These are phyloP conservation scores for Exophiala phaeomuriformis DNA, from an alignment of 2,329 filamentous ascomycete species.

Conservation along the genomic window DNA sequence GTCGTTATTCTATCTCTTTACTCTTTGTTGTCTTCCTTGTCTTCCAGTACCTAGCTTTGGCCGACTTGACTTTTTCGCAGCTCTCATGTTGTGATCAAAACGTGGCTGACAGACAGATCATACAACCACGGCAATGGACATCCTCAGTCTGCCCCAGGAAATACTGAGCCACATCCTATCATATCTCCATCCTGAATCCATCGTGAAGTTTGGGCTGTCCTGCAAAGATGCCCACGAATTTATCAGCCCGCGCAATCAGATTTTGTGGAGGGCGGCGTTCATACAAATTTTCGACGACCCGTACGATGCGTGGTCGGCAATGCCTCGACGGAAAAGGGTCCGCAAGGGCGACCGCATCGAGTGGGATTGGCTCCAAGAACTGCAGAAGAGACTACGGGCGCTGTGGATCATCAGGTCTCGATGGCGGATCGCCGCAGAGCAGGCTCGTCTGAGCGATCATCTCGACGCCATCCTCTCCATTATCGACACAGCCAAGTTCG, in stretches of 20 bases:
- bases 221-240: slow-evolving; percentile 19
- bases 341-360: not conserved
- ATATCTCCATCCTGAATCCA: slow-evolving; percentile 12
- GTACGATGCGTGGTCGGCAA: slow-evolving; percentile 20
- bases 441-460: slow-evolving; percentile 1
- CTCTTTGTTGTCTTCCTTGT: too few relatives aligned
- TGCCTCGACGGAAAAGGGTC: not conserved
- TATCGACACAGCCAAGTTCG: slow-evolving; percentile 25
- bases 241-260: slow-evolving; percentile 17
- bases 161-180: slow-evolving; percentile 21
- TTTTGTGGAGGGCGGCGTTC: slow-evolving; percentile 24
- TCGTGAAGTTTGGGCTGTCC: slow-evolving; percentile 17
- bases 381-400: slow-evolving; percentile 13
- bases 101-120: not conserved
- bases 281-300: slow-evolving; percentile 26
- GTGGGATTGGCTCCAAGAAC: slow-evolving; percentile 24
- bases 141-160: slow-evolving; percentile 22
- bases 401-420: slow-evolving; percentile 7
- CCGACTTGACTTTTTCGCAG: too few relatives aligned
- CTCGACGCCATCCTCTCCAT: slow-evolving; percentile 21
- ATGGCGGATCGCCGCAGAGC: not conserved
- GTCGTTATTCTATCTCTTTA: too few relatives aligned
- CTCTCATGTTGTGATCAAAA: too few relatives aligned
- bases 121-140: slow-evolving; percentile 4
- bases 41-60: too few relatives aligned